Conservation (phyloP, 345 rosid genomes). For the Iberis pinnata region DNA sequence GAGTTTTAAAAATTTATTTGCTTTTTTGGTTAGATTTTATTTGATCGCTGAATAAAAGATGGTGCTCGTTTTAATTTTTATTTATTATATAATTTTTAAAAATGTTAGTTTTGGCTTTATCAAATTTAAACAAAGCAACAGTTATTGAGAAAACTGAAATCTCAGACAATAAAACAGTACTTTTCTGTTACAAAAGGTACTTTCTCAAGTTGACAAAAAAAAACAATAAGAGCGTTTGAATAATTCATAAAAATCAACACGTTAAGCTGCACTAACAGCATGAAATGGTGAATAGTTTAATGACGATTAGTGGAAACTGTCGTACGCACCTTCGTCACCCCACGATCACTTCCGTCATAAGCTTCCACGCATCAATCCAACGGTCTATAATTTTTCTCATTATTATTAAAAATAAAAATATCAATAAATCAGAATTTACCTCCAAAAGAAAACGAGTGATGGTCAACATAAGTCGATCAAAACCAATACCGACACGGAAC, state of each 20-base stretch:
- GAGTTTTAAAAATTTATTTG: too few species aligned
- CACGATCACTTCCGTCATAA: constrained; percentile 25
- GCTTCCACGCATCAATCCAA: constrained; percentile 15
- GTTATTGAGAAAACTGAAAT: not conserved
- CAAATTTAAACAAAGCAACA: constrained; percentile 4
- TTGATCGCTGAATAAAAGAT: too few species aligned
- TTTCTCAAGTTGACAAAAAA: constrained; percentile 13
- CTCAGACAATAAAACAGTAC: not conserved
- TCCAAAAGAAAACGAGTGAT: constrained; percentile 5
- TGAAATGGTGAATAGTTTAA: constrained; percentile 8
- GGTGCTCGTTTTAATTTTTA: too few species aligned
- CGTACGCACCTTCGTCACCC: constrained; percentile 34
- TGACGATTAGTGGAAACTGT: constrained; percentile 19
- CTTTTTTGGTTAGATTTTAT: too few species aligned
- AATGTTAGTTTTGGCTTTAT: too few species aligned
- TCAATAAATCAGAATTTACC: not conserved
- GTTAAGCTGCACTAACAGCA: constrained; percentile 29
- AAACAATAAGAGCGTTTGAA: constrained; percentile 22
- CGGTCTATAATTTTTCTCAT: constrained; percentile 1
- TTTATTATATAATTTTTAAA: too few species aligned
- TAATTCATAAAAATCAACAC: constrained; percentile 23
- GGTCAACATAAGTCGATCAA: constrained; percentile 13
- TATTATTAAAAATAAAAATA: not conserved
- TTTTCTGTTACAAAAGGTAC: constrained; percentile 4
- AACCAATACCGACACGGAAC: constrained; percentile 22